Percentiles rank a stretch among this genome's conserved stretches.
Evolutionary conservation across 371 early-diverging fungal species (phyloP).

Genomic region (Rhizopus sp.): DNA sequence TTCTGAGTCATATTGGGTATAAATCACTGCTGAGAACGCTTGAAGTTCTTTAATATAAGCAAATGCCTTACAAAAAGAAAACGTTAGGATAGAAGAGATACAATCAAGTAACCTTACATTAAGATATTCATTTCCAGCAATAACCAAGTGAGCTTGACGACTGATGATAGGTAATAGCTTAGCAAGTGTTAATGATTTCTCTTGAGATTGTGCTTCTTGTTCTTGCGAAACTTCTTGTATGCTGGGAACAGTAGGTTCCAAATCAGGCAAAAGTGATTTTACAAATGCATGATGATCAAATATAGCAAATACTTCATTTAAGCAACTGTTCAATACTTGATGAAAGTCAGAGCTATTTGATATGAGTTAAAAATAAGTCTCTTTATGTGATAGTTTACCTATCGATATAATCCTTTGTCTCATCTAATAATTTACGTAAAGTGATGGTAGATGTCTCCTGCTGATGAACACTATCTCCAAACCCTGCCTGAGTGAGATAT

Average conservation of each 20-base stretch:
- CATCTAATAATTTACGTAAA: slow-evolving; percentile 70
- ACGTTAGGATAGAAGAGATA: background rate
- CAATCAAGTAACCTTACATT: slow-evolving; percentile 50
- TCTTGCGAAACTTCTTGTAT: slow-evolving; percentile 35
- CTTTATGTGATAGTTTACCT: slow-evolving; percentile 41
- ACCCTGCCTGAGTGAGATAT: slow-evolving; percentile 65
- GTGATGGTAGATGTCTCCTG: slow-evolving; percentile 36
- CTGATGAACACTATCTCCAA: slow-evolving; percentile 19
- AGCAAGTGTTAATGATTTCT: slow-evolving; percentile 68
- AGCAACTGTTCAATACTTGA: slow-evolving; percentile 48
- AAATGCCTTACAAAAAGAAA: slow-evolving; percentile 42
- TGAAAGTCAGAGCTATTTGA: slow-evolving; percentile 62
- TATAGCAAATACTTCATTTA: slow-evolving; percentile 65
- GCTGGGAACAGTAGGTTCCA: slow-evolving; percentile 15
- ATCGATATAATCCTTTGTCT: slow-evolving; percentile 81
- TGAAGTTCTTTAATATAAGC: slow-evolving; percentile 72
- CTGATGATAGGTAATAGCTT: slow-evolving; percentile 77
- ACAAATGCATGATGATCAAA: slow-evolving; percentile 49
- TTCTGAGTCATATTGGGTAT: slow-evolving; percentile 63
- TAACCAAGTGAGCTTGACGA: slow-evolving; percentile 74
- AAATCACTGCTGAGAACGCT: slow-evolving; percentile 74
- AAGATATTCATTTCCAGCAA: slow-evolving; percentile 85
- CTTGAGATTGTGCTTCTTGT: slow-evolving; percentile 16
- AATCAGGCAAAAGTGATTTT: slow-evolving; percentile 28
- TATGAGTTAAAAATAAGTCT: background rate